Evolutionary conservation across 305 asterid genomes (phyloP).

Genomic region (Fraxinus baroniana): DNA sequence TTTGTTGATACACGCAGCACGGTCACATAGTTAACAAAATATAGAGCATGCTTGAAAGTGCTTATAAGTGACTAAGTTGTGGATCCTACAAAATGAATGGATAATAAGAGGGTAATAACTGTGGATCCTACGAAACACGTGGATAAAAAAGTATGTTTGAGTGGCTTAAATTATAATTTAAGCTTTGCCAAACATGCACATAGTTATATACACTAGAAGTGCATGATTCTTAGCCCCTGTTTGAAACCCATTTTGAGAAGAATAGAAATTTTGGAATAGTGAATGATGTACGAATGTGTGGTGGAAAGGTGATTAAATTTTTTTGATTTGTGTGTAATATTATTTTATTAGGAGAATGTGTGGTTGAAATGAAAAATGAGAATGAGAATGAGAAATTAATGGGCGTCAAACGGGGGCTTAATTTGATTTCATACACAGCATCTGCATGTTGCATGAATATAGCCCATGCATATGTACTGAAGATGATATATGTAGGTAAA

Average conservation of each 20-base stretch:
- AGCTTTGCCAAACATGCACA: not conserved
- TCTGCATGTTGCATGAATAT: not conserved
- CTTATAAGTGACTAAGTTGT: not conserved
- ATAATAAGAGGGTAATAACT: not conserved
- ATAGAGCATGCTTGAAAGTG: not conserved
- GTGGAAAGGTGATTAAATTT: too few relatives aligned
- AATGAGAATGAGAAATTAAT: too few relatives aligned
- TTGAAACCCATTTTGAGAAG: too few relatives aligned
- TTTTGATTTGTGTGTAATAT: too few relatives aligned
- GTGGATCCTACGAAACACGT: not conserved
- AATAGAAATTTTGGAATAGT: too few relatives aligned
- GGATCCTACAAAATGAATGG: not conserved
- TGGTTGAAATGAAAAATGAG: too few relatives aligned
- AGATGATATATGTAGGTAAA: not conserved
- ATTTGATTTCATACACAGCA: not conserved
- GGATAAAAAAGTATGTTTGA: not conserved
- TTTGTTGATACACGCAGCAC: not conserved
- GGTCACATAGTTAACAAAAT: not conserved
- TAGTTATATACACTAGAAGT: not conserved
- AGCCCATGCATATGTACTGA: not conserved
- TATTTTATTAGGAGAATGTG: too few relatives aligned
- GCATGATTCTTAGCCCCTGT: not conserved
- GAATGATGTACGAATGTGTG: too few relatives aligned
- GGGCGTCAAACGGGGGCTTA: too few relatives aligned
- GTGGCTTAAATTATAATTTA: not conserved